These are phyloP conservation scores for Amaranthus palmeri DNA, from an alignment of 148 eudicot species.

Conservation along the genomic window DNA sequence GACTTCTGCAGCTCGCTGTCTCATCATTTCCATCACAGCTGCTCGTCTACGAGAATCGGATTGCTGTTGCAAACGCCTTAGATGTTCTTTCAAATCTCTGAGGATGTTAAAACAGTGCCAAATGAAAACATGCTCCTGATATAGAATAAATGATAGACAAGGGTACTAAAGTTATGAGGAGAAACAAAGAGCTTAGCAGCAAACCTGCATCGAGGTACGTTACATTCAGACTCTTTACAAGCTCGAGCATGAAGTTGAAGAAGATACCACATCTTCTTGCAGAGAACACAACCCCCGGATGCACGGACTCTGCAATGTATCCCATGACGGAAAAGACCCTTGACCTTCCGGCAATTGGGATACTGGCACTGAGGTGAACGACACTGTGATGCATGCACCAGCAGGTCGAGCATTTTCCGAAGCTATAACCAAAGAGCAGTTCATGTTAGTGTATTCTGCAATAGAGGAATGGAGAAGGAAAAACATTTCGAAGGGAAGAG, in stretches of 20 bases:
- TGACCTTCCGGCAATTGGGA: slow-evolving; percentile 82
- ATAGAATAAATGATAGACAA: neutral
- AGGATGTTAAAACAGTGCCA: neutral
- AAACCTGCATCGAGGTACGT: slow-evolving; percentile 93
- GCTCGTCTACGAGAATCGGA: slow-evolving; percentile 87
- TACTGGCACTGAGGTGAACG: slow-evolving; percentile 65
- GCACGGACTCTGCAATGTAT: slow-evolving; percentile 73
- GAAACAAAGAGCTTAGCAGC: slow-evolving; percentile 13
- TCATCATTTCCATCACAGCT: slow-evolving; percentile 98
- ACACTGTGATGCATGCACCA: slow-evolving; percentile 91
- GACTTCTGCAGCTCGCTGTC: slow-evolving; percentile 92
- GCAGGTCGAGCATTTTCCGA: slow-evolving; percentile 83
- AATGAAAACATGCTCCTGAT: neutral
- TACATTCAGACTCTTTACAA: slow-evolving; percentile 81
- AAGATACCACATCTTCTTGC: slow-evolving; percentile 93
- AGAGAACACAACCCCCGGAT: slow-evolving; percentile 76
- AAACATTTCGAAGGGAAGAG: no score
- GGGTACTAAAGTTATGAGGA: neutral
- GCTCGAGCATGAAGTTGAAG: slow-evolving; percentile 91
- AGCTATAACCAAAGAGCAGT: slow-evolving; percentile 46
- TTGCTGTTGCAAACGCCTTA: slow-evolving; percentile 74
- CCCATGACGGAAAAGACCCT: slow-evolving; percentile 88
- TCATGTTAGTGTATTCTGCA: neutral
- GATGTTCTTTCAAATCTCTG: slow-evolving; percentile 74
- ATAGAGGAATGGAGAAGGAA: no score